Evolutionary conservation across 1,284 basidiomycete species (phyloP).

Genomic region (Athelia sp.): DNA sequence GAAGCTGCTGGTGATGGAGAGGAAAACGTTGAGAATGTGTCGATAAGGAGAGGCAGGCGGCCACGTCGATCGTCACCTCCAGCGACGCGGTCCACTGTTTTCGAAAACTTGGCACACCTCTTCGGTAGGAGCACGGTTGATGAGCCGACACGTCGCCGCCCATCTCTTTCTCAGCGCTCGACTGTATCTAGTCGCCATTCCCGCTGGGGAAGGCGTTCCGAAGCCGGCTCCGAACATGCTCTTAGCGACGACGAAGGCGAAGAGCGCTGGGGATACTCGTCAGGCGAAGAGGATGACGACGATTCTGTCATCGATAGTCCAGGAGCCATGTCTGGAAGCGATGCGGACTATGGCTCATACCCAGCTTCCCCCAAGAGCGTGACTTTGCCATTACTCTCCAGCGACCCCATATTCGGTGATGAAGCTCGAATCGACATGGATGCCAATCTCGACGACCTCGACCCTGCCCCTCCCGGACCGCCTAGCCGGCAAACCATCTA

Average conservation of each 20-base stretch:
- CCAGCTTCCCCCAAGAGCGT: constrained; percentile 51
- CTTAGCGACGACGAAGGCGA: constrained; percentile 47
- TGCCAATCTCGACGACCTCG: constrained; percentile 48
- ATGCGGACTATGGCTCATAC: constrained; percentile 61
- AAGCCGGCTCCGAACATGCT: constrained; percentile 54
- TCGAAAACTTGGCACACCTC: constrained; percentile 66
- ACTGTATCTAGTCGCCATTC: constrained; percentile 47
- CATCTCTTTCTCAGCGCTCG: constrained; percentile 53
- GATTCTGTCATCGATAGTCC: constrained; percentile 23
- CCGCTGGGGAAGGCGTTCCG: constrained; percentile 48
- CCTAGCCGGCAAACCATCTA: constrained; percentile 86
- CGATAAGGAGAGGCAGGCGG: constrained; percentile 7
- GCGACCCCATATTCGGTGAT: constrained; percentile 76
- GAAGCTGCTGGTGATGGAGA: constrained; percentile 12
- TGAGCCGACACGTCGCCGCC: constrained; percentile 35
- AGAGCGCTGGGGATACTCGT: constrained; percentile 78
- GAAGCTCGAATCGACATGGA: constrained; percentile 79
- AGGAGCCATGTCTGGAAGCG: constrained; percentile 26
- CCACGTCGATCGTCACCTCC: constrained; percentile 31
- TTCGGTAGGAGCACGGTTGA: constrained; percentile 47
- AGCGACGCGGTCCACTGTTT: constrained; percentile 44
- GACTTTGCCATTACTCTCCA: constrained; percentile 60
- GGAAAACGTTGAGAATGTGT: constrained; percentile 15
- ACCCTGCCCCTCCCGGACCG: constrained; percentile 67
- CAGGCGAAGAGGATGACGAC: constrained; percentile 58